Conservation (phyloP, 1,284 basidiomycete species). For the Trichosporon coremiiforme region DNA sequence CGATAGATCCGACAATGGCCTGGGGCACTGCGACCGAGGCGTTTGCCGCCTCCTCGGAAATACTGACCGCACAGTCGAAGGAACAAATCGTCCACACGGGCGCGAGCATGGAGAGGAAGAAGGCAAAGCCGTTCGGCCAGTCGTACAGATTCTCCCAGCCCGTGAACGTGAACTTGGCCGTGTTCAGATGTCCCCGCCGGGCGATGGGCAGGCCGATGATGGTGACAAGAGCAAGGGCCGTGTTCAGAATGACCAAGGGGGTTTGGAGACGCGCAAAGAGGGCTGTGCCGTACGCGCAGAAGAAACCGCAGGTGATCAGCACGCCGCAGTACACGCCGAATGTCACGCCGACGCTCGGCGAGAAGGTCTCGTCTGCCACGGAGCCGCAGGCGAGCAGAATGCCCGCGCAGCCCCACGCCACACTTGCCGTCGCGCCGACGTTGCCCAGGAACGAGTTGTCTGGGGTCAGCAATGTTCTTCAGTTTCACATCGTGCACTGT, state of each 20-base stretch:
- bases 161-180: constrained; percentile 62
- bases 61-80: constrained; percentile 68
- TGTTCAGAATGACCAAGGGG: constrained; percentile 68
- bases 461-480: constrained; percentile 22
- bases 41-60: constrained; percentile 72
- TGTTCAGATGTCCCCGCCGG: constrained; percentile 68
- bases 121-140: constrained; percentile 73
- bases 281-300: constrained; percentile 69
- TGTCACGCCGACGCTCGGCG: constrained; percentile 42
- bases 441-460: constrained; percentile 62
- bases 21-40: constrained; percentile 69
- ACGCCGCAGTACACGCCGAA: constrained; percentile 53
- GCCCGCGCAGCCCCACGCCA: constrained; percentile 65
- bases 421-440: constrained; percentile 69
- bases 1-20: constrained; percentile 68
- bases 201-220: constrained; percentile 74
- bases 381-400: constrained; percentile 51
- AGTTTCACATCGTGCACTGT: background rate
- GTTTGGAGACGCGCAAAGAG: constrained; percentile 72
- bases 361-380: constrained; percentile 45
- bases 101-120: constrained; percentile 72
- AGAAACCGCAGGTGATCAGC: constrained; percentile 47
- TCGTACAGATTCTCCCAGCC: constrained; percentile 60
- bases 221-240: constrained; percentile 69
- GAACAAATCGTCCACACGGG: constrained; percentile 73